These are phyloP conservation scores for Xylaria palmicola DNA, from an alignment of 495 filamentous ascomycete species.

Conservation along the genomic window DNA sequence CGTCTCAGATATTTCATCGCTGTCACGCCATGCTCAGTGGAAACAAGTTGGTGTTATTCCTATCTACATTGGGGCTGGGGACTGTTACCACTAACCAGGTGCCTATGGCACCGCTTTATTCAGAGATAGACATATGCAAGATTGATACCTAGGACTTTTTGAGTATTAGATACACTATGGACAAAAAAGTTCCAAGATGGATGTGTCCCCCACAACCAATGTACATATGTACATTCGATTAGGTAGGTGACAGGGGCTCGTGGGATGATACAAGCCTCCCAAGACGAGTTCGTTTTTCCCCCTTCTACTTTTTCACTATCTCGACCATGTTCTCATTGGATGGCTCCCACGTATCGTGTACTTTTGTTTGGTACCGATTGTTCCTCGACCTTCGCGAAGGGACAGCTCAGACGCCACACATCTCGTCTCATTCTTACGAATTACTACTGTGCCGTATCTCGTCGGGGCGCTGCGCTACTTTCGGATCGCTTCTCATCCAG, in stretches of 20 bases:
- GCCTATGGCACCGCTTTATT: too few relatives aligned
- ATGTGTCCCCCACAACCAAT: constrained; percentile 6
- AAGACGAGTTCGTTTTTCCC: neutral
- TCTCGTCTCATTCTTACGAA: constrained; percentile 3
- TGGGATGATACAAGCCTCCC: neutral
- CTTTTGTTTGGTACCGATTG: constrained; percentile 3
- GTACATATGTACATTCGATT: constrained; percentile 6
- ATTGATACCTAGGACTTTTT: too few relatives aligned
- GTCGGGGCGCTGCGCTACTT: neutral
- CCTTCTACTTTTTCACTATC: neutral
- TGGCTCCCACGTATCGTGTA: neutral
- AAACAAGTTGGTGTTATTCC: too few relatives aligned
- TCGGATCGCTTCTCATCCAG: neutral
- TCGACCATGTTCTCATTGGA: constrained; percentile 7
- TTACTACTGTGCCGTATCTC: constrained; percentile 5
- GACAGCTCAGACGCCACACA: constrained; percentile 1
- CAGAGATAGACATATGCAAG: too few relatives aligned
- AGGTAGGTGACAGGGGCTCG: constrained; percentile 10
- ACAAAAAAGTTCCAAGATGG: neutral
- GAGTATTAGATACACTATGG: too few relatives aligned
- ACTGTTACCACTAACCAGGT: too few relatives aligned
- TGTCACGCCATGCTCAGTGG: too few relatives aligned
- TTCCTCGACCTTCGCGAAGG: neutral
- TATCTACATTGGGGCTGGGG: too few relatives aligned
- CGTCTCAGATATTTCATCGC: too few relatives aligned